Evolutionary conservation across 371 early-diverging fungal genomes (phyloP), one percentile per base, ranked within the genome.

Genomic region (Actinomortierella wolfii): DNA sequence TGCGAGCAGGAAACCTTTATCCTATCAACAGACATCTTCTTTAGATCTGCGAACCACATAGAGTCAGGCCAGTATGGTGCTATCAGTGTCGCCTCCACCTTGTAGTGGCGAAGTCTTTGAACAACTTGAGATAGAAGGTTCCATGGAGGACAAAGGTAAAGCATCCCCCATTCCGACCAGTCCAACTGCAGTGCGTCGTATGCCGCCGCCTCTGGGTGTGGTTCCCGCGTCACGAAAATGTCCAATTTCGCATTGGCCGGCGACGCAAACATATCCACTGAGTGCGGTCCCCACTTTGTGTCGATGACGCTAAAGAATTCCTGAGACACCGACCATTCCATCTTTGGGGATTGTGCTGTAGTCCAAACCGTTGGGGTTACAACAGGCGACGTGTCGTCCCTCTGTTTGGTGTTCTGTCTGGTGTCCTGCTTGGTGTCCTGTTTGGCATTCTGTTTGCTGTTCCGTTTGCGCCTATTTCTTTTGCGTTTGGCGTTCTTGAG

Each of bases 261-360:
- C 0, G 43, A 34, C 1, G 63, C 68, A 46, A 68, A 68, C 15
- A 47, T 23, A 39, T 78, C 68, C 24, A 69, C 52, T 39, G 28
- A 21, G 42, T 71, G 69, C 0, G 69, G 76, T 0, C 76, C 76
- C 79, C 79, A 68, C 1, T 1, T 15, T 6, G 18, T 13, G 43
- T 78, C 62, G 41, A 75, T 42, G 3, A 46, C 14, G 8, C 44
- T 43, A 51, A 69, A 73, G 44, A 51, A 65, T 0, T 24, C 23
- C 0, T 26, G 43, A 17, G 40, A 7, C n/a, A 79, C 42, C 1
- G 44, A 46, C 69, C 79, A 79, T 21, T 74, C 69, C 46, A 75
- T 45, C n/a, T n/a, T n/a, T n/a, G n/a, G n/a, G n/a, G n/a, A n/a
- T n/a, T n/a, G n/a, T n/a, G n/a, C n/a, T n/a, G n/a, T n/a, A n/a